Evolutionary conservation across 345 rosid genomes (phyloP).

Genomic region (Gossypium thurberi): DNA sequence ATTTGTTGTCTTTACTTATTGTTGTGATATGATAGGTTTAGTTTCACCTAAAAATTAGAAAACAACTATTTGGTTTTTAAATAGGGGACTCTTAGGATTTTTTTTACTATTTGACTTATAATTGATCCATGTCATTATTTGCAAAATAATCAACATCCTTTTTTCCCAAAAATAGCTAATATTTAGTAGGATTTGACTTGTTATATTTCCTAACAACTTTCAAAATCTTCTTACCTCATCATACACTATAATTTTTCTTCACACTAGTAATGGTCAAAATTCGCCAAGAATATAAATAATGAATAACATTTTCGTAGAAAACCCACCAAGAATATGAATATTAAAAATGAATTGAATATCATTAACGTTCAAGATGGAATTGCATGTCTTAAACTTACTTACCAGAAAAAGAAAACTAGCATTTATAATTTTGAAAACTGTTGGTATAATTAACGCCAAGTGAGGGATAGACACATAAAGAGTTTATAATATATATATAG

Average conservation of each 20-base stretch:
- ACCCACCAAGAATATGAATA: neutral
- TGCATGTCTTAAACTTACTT: neutral
- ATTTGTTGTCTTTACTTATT: neutral
- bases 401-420: neutral
- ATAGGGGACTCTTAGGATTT: too few species aligned
- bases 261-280: neutral
- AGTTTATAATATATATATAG: neutral
- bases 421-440: neutral
- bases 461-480: neutral
- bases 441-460: neutral
- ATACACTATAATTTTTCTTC: neutral
- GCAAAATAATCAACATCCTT: too few species aligned
- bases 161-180: too few species aligned
- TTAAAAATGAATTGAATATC: neutral
- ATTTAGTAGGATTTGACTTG: neutral
- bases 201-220: neutral
- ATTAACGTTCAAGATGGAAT: neutral
- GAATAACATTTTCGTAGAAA: neutral
- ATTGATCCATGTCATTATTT: too few species aligned
- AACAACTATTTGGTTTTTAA: too few species aligned
- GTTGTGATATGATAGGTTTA: neutral
- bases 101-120: too few species aligned
- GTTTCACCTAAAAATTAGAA: neutral
- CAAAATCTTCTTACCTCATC: neutral
- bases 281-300: neutral